These are phyloP conservation scores for Globisporangium canariense DNA, from an alignment of 352 stramenopile species.

Conservation along the genomic window DNA sequence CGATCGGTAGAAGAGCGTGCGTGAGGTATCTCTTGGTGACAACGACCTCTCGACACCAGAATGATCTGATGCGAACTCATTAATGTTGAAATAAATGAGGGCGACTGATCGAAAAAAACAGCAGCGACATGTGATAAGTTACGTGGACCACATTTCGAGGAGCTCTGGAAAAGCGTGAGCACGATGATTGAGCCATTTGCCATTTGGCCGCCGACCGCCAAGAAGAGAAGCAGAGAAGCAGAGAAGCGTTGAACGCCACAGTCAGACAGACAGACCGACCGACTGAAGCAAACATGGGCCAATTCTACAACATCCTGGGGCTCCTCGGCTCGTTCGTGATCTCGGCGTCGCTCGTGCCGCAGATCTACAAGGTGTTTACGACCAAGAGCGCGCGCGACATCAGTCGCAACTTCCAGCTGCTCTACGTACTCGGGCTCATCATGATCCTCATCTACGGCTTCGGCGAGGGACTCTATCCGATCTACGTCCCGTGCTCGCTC, in stretches of 20 bases:
- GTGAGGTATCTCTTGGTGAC: background rate
- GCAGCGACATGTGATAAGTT: background rate
- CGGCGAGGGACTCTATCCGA: conserved; percentile 39
- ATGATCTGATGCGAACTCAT: background rate
- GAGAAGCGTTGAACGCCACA: background rate
- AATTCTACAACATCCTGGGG: conserved; percentile 32
- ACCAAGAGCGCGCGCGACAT: conserved; percentile 41
- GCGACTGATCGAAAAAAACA: background rate
- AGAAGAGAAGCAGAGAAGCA: background rate
- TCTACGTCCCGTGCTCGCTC: conserved; percentile 41
- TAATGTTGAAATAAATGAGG: too few species aligned
- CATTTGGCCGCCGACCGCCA: background rate
- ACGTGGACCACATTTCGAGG: background rate
- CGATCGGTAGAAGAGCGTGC: conserved; percentile 3
- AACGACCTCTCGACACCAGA: too few species aligned
- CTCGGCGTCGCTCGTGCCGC: conserved; percentile 29
- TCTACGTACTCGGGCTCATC: conserved; percentile 33
- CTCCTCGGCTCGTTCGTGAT: conserved; percentile 40
- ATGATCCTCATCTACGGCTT: conserved; percentile 37
- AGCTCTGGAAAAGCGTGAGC: background rate
- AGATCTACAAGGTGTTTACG: conserved; percentile 35
- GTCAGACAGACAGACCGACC: background rate
- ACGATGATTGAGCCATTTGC: background rate
- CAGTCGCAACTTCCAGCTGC: conserved; percentile 35
- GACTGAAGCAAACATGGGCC: conserved; percentile 2